phyloP scores from a whole-genome alignment of 306 rosid genomes.

The Glycine latifolia region DNA sequence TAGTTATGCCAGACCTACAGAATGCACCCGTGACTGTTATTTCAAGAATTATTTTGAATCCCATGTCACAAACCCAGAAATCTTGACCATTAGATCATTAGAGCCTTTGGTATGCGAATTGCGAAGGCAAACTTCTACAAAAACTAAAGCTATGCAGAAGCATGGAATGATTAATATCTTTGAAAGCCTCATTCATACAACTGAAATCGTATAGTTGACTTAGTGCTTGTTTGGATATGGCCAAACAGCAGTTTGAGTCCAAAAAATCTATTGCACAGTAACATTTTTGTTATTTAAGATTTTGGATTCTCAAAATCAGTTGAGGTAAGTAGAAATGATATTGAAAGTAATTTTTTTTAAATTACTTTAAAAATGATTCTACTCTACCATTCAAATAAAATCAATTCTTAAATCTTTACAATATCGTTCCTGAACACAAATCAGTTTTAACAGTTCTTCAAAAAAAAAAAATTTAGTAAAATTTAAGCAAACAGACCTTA shows the following conservation, averaged over 20 bases:
- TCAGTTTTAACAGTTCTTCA: neutral
- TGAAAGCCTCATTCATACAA: neutral
- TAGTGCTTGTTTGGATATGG: neutral
- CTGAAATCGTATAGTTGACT: neutral
- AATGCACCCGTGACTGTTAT: conserved; percentile 49
- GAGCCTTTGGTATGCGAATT: neutral
- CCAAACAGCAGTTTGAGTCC: neutral
- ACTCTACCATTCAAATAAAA: conserved; percentile 13
- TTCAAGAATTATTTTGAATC: conserved; percentile 39
- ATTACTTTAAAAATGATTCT: neutral
- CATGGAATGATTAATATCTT: neutral
- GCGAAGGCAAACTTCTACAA: neutral
- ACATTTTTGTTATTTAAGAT: neutral
- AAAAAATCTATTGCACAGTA: neutral
- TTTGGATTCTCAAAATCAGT: neutral
- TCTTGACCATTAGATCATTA: neutral
- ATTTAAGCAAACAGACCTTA: neutral
- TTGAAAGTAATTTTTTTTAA: neutral
- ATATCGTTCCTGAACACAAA: neutral
- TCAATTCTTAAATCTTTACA: conserved; percentile 18
- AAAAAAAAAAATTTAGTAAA: neutral
- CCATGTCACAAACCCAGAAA: neutral
- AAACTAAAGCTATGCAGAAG: neutral
- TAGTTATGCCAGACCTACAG: conserved; percentile 98
- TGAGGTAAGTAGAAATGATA: neutral